Evolutionary conservation across 139 green algal genomes (phyloP).

Genomic region (Diplosphaera chodatii): DNA sequence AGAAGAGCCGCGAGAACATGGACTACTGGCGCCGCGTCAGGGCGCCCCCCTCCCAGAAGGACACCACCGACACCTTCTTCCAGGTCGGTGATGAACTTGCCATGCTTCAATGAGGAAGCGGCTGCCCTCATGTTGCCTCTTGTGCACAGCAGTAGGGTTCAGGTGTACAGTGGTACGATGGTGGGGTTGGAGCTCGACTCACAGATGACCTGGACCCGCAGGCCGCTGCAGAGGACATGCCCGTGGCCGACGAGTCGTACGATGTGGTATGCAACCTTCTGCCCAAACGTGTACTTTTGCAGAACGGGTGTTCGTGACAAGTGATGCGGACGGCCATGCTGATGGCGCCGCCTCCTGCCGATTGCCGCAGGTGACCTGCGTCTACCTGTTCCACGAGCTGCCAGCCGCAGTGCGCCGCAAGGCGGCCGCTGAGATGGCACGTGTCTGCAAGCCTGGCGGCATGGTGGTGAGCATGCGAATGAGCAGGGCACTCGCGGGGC

Average conservation of each 20-base stretch:
- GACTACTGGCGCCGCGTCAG: slow-evolving; percentile 49
- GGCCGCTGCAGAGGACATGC: slow-evolving; percentile 58
- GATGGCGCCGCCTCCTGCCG: too few species aligned
- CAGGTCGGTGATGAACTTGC: background rate
- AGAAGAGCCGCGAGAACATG: slow-evolving; percentile 55
- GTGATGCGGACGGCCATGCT: too few species aligned
- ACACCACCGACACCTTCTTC: background rate
- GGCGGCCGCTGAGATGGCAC: slow-evolving; percentile 54
- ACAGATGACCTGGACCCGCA: slow-evolving; percentile 23
- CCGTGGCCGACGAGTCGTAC: slow-evolving; percentile 39
- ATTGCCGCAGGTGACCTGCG: slow-evolving; percentile 31
- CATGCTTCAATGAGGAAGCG: too few species aligned
- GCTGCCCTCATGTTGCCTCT: too few species aligned
- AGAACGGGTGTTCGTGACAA: too few species aligned
- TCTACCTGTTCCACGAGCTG: slow-evolving; percentile 90
- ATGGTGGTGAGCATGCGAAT: slow-evolving; percentile 41
- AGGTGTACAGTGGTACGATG: slow-evolving; percentile 9
- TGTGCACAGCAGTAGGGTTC: too few species aligned
- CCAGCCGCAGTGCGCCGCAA: slow-evolving; percentile 34
- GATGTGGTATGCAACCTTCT: slow-evolving; percentile 47
- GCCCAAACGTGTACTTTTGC: too few species aligned
- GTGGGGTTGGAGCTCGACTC: too few species aligned
- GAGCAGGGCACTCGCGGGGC: too few species aligned
- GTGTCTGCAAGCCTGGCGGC: slow-evolving; percentile 74
- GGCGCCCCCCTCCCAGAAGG: background rate